phyloP scores from a whole-genome alignment of 306 rosid species.

The Boehmeria nivea region DNA sequence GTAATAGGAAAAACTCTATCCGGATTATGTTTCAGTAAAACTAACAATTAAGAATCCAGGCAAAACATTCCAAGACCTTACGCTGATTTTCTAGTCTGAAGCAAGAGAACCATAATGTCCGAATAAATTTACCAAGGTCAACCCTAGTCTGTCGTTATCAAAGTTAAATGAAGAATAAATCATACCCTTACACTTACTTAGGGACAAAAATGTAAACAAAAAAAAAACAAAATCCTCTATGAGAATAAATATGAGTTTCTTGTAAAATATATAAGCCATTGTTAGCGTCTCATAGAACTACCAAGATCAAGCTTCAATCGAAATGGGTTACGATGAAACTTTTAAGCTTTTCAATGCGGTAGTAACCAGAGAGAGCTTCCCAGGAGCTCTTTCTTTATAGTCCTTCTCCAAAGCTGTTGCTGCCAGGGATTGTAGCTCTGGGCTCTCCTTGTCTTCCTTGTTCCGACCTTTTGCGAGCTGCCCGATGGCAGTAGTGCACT shows the following conservation, averaged over 20 bases:
- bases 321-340: constrained; percentile 55
- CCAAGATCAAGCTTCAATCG: constrained; percentile 18
- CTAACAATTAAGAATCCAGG: too few species aligned
- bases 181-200: neutral
- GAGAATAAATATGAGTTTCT: constrained; percentile 4
- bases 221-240: constrained; percentile 2
- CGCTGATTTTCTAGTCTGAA: too few species aligned
- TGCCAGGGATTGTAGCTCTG: constrained; percentile 75
- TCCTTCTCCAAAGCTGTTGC: constrained; percentile 81
- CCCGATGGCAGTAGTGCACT: constrained; percentile 84
- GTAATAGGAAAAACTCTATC: too few species aligned
- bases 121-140: too few species aligned
- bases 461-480: constrained; percentile 78
- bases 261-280: constrained; percentile 13
- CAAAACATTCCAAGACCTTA: too few species aligned
- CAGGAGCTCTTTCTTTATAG: constrained; percentile 92
- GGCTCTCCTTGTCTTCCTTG: constrained; percentile 87
- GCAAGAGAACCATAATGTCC: too few species aligned
- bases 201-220: neutral
- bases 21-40: too few species aligned
- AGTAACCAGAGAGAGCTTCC: constrained; percentile 76
- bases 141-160: constrained; percentile 12
- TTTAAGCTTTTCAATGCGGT: constrained; percentile 63
- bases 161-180: neutral
- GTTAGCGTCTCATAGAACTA: constrained; percentile 16